Base-by-base conservation (phyloP, 73 alveolate species). In the Effrenium voratum region DNA sequence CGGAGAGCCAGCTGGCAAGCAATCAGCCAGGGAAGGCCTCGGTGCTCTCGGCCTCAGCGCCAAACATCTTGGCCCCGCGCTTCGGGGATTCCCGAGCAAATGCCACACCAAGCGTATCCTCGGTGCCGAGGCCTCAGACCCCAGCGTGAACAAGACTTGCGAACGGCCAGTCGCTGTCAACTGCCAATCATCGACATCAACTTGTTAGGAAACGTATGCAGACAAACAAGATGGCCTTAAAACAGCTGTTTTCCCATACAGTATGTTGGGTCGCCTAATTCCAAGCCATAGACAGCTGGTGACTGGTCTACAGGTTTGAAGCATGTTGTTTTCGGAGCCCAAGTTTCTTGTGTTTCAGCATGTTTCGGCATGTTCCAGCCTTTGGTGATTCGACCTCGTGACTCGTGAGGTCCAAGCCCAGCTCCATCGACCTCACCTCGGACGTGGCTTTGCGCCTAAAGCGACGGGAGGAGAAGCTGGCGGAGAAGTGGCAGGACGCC, bases 391-490 rank as follows among this genome's bases (percentile, higher is more conserved):
- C 15, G 40, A 60, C 34, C 76, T 19, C 19, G 66, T 10, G 66
- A 19, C 38, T 38, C 5, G 40, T 63, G 43, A 79, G 90, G 90
- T 79, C 90, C 3, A 79, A 79, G 90, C 68, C 90, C 66, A 79
- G 90, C 68, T 46, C 45, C 10, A 79, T 45, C 32, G 90, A 79
- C 28, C 0, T 44, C 2, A 52, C 19, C 63, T 28, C 28, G 45
- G 45, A 79, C 44, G 68, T 66, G 15, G 45, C 60, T 22, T 63
- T 44, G 45, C 43, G 90, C 19, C 40, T 38, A 12, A 40, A 40
- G 46, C 44, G 70, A 41, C 68, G 95, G 15, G 95, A 87, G 95
- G 95, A 46, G 30, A 87, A 87, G 76, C 84, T 87, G 30, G 95
- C 95, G 28, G 95, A 87, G 70, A 46, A 84, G 28, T 45, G 13